Base-by-base conservation (phyloP, 768 basidiomycete species). In the Tulasnella calospora region DNA sequence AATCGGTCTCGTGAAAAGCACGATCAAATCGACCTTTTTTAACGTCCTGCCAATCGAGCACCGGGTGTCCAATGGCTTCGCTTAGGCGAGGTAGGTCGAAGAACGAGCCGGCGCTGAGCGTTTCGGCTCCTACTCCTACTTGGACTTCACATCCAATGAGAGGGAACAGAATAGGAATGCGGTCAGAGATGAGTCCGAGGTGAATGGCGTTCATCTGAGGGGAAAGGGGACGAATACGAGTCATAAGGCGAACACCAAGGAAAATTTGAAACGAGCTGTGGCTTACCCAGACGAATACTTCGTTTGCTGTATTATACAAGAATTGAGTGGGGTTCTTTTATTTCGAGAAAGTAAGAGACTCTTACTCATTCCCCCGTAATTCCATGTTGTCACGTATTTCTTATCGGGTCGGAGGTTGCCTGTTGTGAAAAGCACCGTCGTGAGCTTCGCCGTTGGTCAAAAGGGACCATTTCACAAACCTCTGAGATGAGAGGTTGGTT, bases 121-220 rank as follows among this genome's bases (percentile, higher is more conserved):
- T 27, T 61, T 61, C 57, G 12, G 27, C 21, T 27, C 57, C 57
- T 57, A 87, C 87, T 2, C 44, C 61, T 8, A 33, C 23, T 9
- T 57, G 46, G 33, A 77, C 8, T 33, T 76, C 46, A 0, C 5
- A 15, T 4, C 90, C 89, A 0, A 85, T 87, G 80, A 92, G 91
- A 82, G 87, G 86, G 1, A 88, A 86, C 4, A 92, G 81, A 79
- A 92, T 86, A 6, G 90, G 89, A 47, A 90, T 86, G 44, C 90
- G 87, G 10, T 81, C 75, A 10, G 90, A 90, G 79, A 91, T 85
- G 41, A 88, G 74, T 17, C 85, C 89, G 17, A 92, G 86, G 80
- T 91, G 91, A 46, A 91, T 85, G 73, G 91, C 84, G 81, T 92
- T 90, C 57, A 38, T 30, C 73, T 73, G 19, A 2, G 41, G n/a